phyloP scores from a whole-genome alignment of 169 alveolate species.

The Miamiensis avidus region DNA sequence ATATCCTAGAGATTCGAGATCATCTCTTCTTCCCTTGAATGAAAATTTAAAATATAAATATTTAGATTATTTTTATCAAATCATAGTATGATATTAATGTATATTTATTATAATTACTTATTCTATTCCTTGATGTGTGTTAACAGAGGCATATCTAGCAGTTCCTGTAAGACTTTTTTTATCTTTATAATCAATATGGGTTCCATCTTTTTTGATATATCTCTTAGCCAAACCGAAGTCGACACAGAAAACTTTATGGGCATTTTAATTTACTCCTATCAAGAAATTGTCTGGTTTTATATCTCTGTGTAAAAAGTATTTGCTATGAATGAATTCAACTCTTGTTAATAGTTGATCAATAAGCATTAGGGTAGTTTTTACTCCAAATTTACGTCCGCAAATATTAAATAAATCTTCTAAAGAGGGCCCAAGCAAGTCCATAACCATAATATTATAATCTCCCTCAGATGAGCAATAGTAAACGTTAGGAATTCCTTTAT shows the following conservation, averaged over 20 bases:
- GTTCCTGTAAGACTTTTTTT: conserved; percentile 69
- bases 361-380: conserved; percentile 63
- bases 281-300: conserved; percentile 83
- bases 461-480: conserved; percentile 48
- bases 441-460: too few species aligned
- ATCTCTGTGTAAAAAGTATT: conserved; percentile 76
- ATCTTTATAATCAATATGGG: conserved; percentile 79
- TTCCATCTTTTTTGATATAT: conserved; percentile 24
- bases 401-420: conserved; percentile 68
- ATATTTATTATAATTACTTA: too few species aligned
- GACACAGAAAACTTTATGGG: too few species aligned
- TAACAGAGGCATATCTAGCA: conserved; percentile 73
- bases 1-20: conserved; percentile 74
- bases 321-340: conserved; percentile 72
- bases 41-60: too few species aligned
- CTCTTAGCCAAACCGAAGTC: too few species aligned
- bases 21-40: conserved; percentile 85
- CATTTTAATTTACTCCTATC: conserved; percentile 61
- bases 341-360: conserved; percentile 68
- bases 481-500: too few species aligned
- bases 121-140: conserved; percentile 60
- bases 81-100: too few species aligned
- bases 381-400: conserved; percentile 58
- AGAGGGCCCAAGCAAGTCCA: conserved; percentile 66
- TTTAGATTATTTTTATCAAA: too few species aligned